Evolutionary conservation across 495 filamentous ascomycete species (phyloP).

Genomic region (Oleoguttula mirabilis): DNA sequence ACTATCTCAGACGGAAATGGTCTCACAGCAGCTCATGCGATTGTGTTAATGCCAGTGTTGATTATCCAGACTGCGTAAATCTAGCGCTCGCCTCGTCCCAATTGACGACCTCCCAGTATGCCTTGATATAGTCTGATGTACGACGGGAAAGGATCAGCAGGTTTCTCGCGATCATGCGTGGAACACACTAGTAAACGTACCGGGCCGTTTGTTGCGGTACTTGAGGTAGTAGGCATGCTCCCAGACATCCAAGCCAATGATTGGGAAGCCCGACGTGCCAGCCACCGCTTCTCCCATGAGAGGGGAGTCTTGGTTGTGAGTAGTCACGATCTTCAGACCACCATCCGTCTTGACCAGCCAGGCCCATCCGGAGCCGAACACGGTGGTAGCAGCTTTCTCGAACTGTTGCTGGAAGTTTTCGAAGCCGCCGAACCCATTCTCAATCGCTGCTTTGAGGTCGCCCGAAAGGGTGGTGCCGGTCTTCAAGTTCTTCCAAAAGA

Average conservation of each 20-base stretch:
- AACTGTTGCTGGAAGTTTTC: constrained; percentile 28
- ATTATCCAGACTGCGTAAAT: constrained; percentile 3
- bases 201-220: constrained; percentile 27
- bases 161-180: too few species aligned
- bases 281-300: constrained; percentile 18
- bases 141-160: too few species aligned
- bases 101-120: constrained; percentile 16
- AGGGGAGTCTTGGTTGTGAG: constrained; percentile 29
- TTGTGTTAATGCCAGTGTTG: too few species aligned
- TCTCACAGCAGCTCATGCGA: too few species aligned
- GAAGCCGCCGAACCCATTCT: constrained; percentile 23
- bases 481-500: constrained; percentile 33
- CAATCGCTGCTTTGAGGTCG: constrained; percentile 25
- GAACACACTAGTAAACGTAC: constrained; percentile 10
- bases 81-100: constrained; percentile 14
- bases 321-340: constrained; percentile 27
- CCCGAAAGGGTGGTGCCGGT: constrained; percentile 16
- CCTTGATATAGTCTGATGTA: constrained; percentile 3
- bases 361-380: constrained; percentile 34
- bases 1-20: too few species aligned
- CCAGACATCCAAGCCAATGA: constrained; percentile 34
- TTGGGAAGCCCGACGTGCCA: constrained; percentile 25
- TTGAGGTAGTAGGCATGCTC: constrained; percentile 35
- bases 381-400: constrained; percentile 25
- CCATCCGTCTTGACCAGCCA: constrained; percentile 29